A percentile compares a stretch with the other conserved stretches of the same genome.
These are phyloP conservation scores for Magnolia sinica DNA, from an alignment of 164 flowering plant genomes.

Conservation along the genomic window DNA sequence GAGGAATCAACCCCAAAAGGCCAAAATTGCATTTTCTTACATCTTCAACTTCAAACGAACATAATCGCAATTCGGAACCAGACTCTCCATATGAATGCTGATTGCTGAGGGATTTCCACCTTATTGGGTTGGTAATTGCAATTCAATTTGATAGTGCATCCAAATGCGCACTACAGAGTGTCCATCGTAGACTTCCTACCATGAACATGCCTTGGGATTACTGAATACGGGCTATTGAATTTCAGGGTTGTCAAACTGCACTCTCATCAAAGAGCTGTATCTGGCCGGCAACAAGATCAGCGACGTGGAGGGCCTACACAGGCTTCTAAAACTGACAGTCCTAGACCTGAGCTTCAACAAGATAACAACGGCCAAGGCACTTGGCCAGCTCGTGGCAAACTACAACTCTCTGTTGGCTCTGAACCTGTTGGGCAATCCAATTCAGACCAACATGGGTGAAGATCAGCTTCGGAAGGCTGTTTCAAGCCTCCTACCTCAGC, in stretches of 20 bases:
- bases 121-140: no score
- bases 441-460: conserved; percentile 68
- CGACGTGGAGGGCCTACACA: conserved; percentile 81
- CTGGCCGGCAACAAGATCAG: conserved; percentile 95
- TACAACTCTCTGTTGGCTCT: conserved; percentile 72
- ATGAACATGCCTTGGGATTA: no score
- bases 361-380: conserved; percentile 75
- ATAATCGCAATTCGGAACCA: no score
- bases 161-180: no score
- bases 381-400: conserved; percentile 89
- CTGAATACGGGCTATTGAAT: background rate
- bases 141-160: no score
- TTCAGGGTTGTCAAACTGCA: conserved; percentile 74
- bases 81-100: no score
- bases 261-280: conserved; percentile 78
- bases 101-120: no score
- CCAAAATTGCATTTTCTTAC: no score
- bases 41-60: no score
- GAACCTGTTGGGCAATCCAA: conserved; percentile 79
- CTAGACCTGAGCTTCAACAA: conserved; percentile 94
- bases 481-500: conserved; percentile 71
- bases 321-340: conserved; percentile 77
- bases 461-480: conserved; percentile 78
- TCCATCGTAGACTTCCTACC: no score
- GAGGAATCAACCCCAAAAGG: no score